Conservation (phyloP, 2,329 filamentous ascomycete genomes). For the Ophidiomyces ophidiicola region DNA sequence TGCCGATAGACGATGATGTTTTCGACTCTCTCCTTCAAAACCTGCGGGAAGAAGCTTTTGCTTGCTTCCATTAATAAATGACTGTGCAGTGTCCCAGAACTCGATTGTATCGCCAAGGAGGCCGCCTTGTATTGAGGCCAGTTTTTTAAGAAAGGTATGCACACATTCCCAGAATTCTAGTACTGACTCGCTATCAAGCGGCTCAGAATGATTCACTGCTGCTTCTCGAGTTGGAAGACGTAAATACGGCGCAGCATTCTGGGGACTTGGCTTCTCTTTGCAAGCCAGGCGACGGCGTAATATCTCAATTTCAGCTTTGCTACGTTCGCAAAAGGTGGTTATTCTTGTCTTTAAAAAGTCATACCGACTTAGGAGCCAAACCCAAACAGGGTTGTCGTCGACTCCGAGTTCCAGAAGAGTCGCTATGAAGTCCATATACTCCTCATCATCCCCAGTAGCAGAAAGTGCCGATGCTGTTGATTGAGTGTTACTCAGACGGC, state of each 20-base stretch:
- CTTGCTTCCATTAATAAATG: slow-evolving; percentile 76
- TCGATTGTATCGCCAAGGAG: slow-evolving; percentile 80
- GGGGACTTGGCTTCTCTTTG: slow-evolving; percentile 56
- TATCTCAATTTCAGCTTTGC: slow-evolving; percentile 84
- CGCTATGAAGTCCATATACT: slow-evolving; percentile 84
- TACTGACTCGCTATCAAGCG: slow-evolving; percentile 67
- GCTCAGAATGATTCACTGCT: slow-evolving; percentile 47
- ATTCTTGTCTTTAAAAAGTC: slow-evolving; percentile 84
- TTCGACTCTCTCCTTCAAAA: slow-evolving; percentile 66
- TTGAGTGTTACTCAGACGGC: slow-evolving; percentile 59
- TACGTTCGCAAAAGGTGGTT: slow-evolving; percentile 65
- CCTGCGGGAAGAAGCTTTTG: slow-evolving; percentile 69
- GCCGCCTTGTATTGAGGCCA: slow-evolving; percentile 63
- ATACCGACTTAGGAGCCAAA: slow-evolving; percentile 84
- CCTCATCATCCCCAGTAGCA: slow-evolving; percentile 49
- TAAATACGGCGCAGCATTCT: slow-evolving; percentile 61
- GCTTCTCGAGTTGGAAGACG: slow-evolving; percentile 58
- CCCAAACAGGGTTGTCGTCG: slow-evolving; percentile 90
- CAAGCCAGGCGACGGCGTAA: slow-evolving; percentile 67
- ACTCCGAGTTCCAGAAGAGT: slow-evolving; percentile 87
- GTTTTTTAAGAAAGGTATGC: slow-evolving; percentile 55
- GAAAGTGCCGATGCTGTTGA: slow-evolving; percentile 41
- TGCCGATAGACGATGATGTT: slow-evolving; percentile 66
- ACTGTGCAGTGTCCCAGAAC: slow-evolving; percentile 85
- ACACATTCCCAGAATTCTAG: slow-evolving; percentile 91